Conservation (phyloP, 2,329 filamentous ascomycete genomes). For the Phialophora tarda region DNA sequence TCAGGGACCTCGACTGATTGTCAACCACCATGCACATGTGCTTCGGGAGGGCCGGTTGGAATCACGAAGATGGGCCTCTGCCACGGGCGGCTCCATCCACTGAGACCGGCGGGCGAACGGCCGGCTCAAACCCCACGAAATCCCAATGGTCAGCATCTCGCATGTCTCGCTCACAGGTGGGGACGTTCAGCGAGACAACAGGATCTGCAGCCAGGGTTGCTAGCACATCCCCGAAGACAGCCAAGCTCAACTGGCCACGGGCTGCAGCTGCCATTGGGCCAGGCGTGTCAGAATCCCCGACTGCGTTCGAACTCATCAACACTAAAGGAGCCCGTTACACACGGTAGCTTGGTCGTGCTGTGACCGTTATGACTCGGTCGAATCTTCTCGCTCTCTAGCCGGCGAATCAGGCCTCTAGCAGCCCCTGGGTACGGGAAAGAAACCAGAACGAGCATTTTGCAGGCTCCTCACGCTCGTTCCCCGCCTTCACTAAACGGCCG, state of each 20-base stretch:
- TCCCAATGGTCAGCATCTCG: neutral
- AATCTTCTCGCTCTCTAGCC: slow-evolving; percentile 1
- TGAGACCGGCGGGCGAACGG: neutral
- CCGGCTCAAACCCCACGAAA: slow-evolving; percentile 4
- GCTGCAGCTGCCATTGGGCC: slow-evolving; percentile 20
- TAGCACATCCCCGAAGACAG: slow-evolving; percentile 17
- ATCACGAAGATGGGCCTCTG: slow-evolving; percentile 13
- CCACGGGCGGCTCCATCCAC: neutral
- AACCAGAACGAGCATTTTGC: slow-evolving; percentile 12
- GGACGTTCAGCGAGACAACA: slow-evolving; percentile 11
- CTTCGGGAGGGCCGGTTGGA: slow-evolving; percentile 24
- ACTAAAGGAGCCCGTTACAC: slow-evolving; percentile 21
- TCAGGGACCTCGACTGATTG: slow-evolving; percentile 1
- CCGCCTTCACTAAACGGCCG: slow-evolving; percentile 20
- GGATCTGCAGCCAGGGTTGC: slow-evolving; percentile 27
- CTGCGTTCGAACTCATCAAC: slow-evolving; percentile 15
- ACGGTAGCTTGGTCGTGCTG: slow-evolving; percentile 12
- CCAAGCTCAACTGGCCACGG: neutral
- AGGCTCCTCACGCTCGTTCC: slow-evolving; percentile 14
- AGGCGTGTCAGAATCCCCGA: slow-evolving; percentile 14
- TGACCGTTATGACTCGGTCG: slow-evolving; percentile 11
- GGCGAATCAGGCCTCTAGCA: slow-evolving; percentile 14
- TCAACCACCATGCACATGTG: slow-evolving; percentile 12
- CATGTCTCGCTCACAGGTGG: slow-evolving; percentile 5
- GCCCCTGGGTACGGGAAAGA: neutral